These are phyloP conservation scores for Furcasterigmium sp. DNA, from an alignment of 2,329 filamentous ascomycete genomes.

Conservation along the genomic window DNA sequence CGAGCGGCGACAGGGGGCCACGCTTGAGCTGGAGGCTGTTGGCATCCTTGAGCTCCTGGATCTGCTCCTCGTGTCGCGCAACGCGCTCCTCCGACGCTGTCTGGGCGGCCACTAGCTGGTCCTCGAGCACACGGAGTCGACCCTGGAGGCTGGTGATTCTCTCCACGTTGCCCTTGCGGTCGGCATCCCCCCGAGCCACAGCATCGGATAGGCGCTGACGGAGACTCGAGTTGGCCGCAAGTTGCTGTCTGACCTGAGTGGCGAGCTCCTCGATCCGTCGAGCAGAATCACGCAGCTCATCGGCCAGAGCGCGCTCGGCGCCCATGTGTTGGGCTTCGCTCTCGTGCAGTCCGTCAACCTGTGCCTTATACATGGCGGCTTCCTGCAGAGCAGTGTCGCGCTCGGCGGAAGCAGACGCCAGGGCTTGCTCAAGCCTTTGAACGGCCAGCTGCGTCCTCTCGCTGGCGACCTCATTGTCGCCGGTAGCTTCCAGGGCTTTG, in stretches of 20 bases:
- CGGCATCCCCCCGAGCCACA: constrained; percentile 75
- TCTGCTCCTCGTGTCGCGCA: constrained; percentile 78
- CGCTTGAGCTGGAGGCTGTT: constrained; percentile 74
- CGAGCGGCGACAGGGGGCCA: constrained; percentile 44
- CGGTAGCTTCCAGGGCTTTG: constrained; percentile 53
- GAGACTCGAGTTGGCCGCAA: constrained; percentile 71
- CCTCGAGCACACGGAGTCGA: constrained; percentile 76
- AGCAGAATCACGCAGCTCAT: constrained; percentile 68
- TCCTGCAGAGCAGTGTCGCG: constrained; percentile 67
- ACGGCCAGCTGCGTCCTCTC: constrained; percentile 59
- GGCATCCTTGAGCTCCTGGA: constrained; percentile 68
- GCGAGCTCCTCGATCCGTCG: constrained; percentile 75
- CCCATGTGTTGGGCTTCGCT: constrained; percentile 51
- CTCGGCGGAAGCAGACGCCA: constrained; percentile 65
- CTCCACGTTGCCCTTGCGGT: constrained; percentile 73
- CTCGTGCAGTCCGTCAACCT: constrained; percentile 52
- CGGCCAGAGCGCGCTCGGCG: constrained; percentile 59
- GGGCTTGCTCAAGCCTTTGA: constrained; percentile 60
- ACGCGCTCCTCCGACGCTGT: constrained; percentile 82
- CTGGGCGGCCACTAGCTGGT: constrained; percentile 77
- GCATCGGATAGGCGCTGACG: constrained; percentile 73
- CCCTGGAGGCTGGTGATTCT: constrained; percentile 82
- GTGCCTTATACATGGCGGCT: constrained; percentile 54
- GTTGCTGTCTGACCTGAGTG: constrained; percentile 71
- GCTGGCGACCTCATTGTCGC: constrained; percentile 31